Evolutionary conservation across 768 basidiomycete species (phyloP), one percentile per base, ranked within the genome.

Genomic region (Solioccasus polychromus): DNA sequence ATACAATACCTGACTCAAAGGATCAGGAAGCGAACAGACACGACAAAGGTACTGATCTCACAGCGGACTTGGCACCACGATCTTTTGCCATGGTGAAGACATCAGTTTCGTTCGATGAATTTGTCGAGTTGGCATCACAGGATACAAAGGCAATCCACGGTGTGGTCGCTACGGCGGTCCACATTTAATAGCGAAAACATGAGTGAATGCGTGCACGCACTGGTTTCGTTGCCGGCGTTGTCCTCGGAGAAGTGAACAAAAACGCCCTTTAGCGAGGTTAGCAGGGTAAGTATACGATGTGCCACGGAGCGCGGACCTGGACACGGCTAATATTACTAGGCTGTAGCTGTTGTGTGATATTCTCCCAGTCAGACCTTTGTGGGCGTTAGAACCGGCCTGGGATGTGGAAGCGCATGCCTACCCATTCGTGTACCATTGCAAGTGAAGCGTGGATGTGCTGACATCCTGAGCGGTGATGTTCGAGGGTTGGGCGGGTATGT

Each of bases 141-240:
- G 82, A 77, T 39, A 96, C 78, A 52, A 93, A 75, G 11, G 93
- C 93, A 55, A 96, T 87, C 92, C 92, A 96, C 4, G 93, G 91
- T 0, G 92, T 89, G 5, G 69, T 72, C 3, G 88, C 85, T 78
- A 60, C 53, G 22, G 47, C 55, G 59, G 43, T 42, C 39, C 20
- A 54, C 41, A 34, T 31, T 55, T 29, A 39, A 47, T 42, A 41
- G 44, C 39, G 52, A 53, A 15, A 41, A 45, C 38, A 34, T 14
- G 31, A 39, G 39, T 11, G 59, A 72, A 28, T n/a, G 63, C 46
- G 74, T 72, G n/a, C 35, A 70, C 80, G 53, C 67, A 69, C 80
- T 77, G 34, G 72, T 76, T 24, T 67, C 61, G 46, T 74, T 71
- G 22, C 66, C 69, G 10, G 73, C 70, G 42, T 66, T 68, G 22